phyloP scores from a whole-genome alignment of 495 filamentous ascomycete genomes.

The Achaetomiella virescens region DNA sequence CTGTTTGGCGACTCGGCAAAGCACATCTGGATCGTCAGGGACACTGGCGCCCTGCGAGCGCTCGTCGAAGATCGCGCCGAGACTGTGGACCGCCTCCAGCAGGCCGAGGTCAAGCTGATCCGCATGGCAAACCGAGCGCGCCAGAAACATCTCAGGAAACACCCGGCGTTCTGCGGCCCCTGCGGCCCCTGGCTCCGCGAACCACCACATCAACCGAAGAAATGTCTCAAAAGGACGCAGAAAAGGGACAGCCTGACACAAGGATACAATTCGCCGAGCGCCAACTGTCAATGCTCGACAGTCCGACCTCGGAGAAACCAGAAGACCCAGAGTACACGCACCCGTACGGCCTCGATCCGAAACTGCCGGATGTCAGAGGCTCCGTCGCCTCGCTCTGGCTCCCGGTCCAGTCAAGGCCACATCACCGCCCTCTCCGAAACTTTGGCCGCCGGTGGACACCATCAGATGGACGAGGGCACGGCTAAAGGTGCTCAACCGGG shows the following conservation, averaged over 20 bases:
- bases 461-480: slow-evolving; percentile 78
- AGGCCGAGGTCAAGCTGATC: slow-evolving; percentile 60
- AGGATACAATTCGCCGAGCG: slow-evolving; percentile 15
- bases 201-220: neutral
- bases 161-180: slow-evolving; percentile 32
- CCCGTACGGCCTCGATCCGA: slow-evolving; percentile 36
- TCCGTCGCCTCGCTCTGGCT: slow-evolving; percentile 74
- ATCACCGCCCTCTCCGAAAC: slow-evolving; percentile 43
- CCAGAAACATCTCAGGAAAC: slow-evolving; percentile 39
- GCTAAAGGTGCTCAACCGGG: slow-evolving; percentile 64
- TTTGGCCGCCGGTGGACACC: slow-evolving; percentile 64
- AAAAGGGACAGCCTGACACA: slow-evolving; percentile 21
- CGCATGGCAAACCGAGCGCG: slow-evolving; percentile 52
- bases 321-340: slow-evolving; percentile 27
- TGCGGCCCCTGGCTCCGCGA: neutral
- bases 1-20: slow-evolving; percentile 55
- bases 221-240: slow-evolving; percentile 12
- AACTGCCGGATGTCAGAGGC: slow-evolving; percentile 46
- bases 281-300: slow-evolving; percentile 17
- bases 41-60: slow-evolving; percentile 49
- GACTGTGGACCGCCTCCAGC: slow-evolving; percentile 55
- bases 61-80: slow-evolving; percentile 56
- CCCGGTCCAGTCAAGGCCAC: slow-evolving; percentile 52
- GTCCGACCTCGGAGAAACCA: slow-evolving; percentile 10
- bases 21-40: slow-evolving; percentile 56